phyloP scores from a whole-genome alignment of 441 rosid species.

The Manihot esculenta region DNA sequence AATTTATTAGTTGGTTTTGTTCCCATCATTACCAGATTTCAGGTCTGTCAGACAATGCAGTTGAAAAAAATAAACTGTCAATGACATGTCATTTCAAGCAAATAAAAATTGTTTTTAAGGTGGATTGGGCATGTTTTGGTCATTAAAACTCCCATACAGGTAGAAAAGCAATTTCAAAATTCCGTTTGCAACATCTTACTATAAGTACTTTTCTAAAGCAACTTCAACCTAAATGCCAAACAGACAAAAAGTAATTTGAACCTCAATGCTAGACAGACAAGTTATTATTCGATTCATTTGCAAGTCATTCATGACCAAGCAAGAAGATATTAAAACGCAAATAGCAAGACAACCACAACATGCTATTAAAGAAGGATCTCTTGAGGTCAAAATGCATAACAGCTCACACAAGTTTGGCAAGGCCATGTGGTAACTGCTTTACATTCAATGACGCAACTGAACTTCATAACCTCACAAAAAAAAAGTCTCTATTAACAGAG shows the following conservation, averaged over 20 bases:
- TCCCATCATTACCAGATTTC: neutral
- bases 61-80: neutral
- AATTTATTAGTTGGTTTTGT: neutral
- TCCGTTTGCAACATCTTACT: neutral
- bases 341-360: neutral
- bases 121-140: neutral
- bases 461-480: neutral
- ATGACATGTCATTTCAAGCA: neutral
- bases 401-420: neutral
- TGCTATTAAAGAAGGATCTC: neutral
- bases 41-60: neutral
- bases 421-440: neutral
- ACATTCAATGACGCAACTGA: neutral
- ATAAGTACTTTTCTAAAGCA: neutral
- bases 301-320: neutral
- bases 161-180: neutral
- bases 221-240: neutral
- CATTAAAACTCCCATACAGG: neutral
- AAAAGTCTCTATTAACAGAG: neutral
- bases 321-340: neutral
- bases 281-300: neutral
- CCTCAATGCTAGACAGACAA: neutral
- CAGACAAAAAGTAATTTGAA: neutral
- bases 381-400: neutral
- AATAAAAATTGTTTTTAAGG: neutral